These are phyloP conservation scores for Cyberlindnera nakhonratchasimensis DNA, from an alignment of 805 yeast species.

Conservation along the genomic window DNA sequence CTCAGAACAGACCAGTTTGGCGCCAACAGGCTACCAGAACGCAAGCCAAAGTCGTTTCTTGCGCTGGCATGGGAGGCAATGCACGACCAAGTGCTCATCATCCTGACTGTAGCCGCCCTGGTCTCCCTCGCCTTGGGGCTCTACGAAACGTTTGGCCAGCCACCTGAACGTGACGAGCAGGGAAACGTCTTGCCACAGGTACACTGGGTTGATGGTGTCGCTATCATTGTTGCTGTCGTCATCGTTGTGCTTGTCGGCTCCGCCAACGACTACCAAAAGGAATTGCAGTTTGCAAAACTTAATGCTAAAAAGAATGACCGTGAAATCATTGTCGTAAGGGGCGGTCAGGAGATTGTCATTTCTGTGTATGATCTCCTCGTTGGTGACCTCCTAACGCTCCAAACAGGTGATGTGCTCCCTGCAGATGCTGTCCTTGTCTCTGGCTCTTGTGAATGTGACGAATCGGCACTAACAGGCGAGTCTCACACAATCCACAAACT, in stretches of 20 bases:
- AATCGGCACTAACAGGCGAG: conserved; percentile 92
- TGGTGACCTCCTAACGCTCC: conserved; percentile 79
- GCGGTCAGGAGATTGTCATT: conserved; percentile 62
- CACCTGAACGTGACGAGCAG: conserved; percentile 69
- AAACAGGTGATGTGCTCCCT: conserved; percentile 93
- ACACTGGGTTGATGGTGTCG: conserved; percentile 99
- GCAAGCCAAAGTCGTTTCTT: conserved; percentile 64
- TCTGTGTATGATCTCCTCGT: conserved; percentile 75
- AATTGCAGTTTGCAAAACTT: conserved; percentile 82
- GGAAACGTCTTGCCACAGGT: conserved; percentile 78
- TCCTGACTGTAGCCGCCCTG: conserved; percentile 81
- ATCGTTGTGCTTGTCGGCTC: conserved; percentile 94
- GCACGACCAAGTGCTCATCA: conserved; percentile 84
- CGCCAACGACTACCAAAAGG: conserved; percentile 95
- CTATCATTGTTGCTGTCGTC: conserved; percentile 84
- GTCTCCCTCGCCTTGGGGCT: conserved; percentile 87
- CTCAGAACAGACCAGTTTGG: conserved; percentile 56
- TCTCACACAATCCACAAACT: conserved; percentile 73
- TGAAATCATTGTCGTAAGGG: conserved; percentile 69
- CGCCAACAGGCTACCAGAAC: conserved; percentile 66
- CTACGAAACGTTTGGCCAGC: conserved; percentile 88
- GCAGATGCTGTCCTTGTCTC: conserved; percentile 75
- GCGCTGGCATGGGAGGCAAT: conserved; percentile 75
- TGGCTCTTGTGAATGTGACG: conserved; percentile 87
- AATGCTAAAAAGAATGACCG: conserved; percentile 88